Conservation (phyloP, 805 yeast genomes). For the Cyberlindnera americana region DNA sequence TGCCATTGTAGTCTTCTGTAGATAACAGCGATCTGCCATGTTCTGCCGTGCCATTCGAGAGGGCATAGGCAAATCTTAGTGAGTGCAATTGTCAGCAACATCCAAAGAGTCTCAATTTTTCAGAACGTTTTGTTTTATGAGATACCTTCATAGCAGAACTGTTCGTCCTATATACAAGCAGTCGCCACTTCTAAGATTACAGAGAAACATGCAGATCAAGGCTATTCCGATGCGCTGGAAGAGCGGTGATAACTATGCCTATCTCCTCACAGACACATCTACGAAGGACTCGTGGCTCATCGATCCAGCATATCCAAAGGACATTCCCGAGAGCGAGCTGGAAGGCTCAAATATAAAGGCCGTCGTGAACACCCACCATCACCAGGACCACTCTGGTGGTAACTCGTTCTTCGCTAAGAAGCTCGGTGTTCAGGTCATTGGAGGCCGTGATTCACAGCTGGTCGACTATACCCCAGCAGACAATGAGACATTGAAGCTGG, state of each 20-base stretch:
- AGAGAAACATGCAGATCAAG: conserved; percentile 72
- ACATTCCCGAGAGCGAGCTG: conserved; percentile 44
- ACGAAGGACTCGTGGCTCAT: conserved; percentile 75
- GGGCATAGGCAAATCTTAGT: background rate
- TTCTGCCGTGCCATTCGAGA: background rate
- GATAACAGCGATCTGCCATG: background rate
- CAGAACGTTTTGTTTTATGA: too few relatives aligned
- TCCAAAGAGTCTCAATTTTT: too few relatives aligned
- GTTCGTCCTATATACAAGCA: background rate
- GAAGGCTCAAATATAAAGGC: conserved; percentile 53
- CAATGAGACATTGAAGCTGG: conserved; percentile 57
- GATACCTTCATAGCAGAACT: too few relatives aligned
- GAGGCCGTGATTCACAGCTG: conserved; percentile 76
- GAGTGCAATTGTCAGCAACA: background rate
- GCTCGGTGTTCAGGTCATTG: conserved; percentile 59
- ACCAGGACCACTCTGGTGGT: conserved; percentile 92
- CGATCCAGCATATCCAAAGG: conserved; percentile 89
- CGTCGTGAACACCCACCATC: conserved; percentile 95
- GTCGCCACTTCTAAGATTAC: background rate
- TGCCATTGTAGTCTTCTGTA: background rate
- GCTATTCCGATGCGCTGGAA: conserved; percentile 95
- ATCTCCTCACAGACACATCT: conserved; percentile 64
- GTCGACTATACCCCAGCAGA: conserved; percentile 72
- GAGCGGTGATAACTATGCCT: conserved; percentile 86
- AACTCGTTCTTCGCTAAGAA: conserved; percentile 40